Evolutionary conservation across 1,139 yeast species (phyloP), one percentile per base, ranked within the genome.

Genomic region (Wickerhamomyces sp.): DNA sequence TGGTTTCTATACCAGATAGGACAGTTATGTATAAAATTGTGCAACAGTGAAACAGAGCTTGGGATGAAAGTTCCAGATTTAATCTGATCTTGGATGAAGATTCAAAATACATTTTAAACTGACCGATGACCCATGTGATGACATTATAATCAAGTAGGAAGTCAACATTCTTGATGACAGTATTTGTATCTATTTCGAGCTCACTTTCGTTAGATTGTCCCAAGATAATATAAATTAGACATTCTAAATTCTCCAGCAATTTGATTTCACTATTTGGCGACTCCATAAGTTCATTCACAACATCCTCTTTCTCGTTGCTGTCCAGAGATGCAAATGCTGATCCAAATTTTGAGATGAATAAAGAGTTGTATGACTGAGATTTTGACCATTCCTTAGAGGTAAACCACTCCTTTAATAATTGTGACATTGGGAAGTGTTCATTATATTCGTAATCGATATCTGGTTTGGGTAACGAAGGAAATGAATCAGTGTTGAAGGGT

Each of bases 381-480:
- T 55, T 52, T 5, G 39, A 41, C 38, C 75, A 65, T 54, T 83
- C 92, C 34, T 67, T 60, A 31, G 55, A 54, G 6, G 75, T 66
- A 51, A 83, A 83, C 94, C 94, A 83, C 37, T 80, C 82, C 31
- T 70, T 66, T 17, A 82, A 46, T 47, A 81, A 88, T 5, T 61
- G 59, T 12, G 57, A 56, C 21, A 81, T 60, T 0, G 56, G 51
- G 6, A 64, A 66, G 20, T 56, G 52, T 42, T 78, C 83, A 12
- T 54, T 40, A 43, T 71, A 65, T 2, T 64, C 58, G 60, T 76
- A 82, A 2, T 70, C 62, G n/a, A 84, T 49, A 13, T 58, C 60
- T 0, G 76, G 61, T 42, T 55, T 59, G 4, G 64, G 54, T 3
- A 57, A 40, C 3, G 59, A 49, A 12, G 56, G 58, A 29, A 59